Conservation (phyloP, 2,329 filamentous ascomycete genomes). For the Ustilaginoidea virens region DNA sequence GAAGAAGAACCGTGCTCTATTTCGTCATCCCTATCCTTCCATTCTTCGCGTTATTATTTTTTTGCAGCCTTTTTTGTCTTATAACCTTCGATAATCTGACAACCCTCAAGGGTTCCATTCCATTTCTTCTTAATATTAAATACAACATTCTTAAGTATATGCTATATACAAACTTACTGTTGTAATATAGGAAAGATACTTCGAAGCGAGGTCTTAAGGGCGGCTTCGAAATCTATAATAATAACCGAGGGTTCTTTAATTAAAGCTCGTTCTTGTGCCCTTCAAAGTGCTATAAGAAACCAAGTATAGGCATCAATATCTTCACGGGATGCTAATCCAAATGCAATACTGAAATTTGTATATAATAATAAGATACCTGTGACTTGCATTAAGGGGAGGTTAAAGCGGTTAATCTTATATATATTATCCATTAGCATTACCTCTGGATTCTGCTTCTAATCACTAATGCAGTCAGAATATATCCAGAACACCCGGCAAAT, state of each 20-base stretch:
- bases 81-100: not conserved
- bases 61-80: not conserved
- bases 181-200: not conserved
- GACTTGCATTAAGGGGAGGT: not conserved
- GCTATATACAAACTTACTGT: slow-evolving; percentile 1
- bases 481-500: not conserved
- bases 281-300: not conserved
- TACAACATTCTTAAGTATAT: slow-evolving; percentile 1
- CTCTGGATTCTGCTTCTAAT: not conserved
- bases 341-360: not conserved
- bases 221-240: not conserved
- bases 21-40: not conserved
- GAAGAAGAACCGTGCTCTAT: not conserved
- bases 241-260: not conserved
- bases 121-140: slow-evolving; percentile 1
- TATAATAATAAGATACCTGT: not conserved
- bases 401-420: slow-evolving; percentile 2
- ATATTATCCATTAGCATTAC: not conserved
- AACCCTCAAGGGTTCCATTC: not conserved
- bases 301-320: not conserved
- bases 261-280: not conserved
- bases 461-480: not conserved
- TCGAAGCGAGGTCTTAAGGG: not conserved
- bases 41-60: not conserved
- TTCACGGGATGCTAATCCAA: not conserved